A percentile compares a stretch with the other conserved stretches of the same genome.
Conservation (phyloP, 441 rosid genomes). For the Pelargonium australe region DNA sequence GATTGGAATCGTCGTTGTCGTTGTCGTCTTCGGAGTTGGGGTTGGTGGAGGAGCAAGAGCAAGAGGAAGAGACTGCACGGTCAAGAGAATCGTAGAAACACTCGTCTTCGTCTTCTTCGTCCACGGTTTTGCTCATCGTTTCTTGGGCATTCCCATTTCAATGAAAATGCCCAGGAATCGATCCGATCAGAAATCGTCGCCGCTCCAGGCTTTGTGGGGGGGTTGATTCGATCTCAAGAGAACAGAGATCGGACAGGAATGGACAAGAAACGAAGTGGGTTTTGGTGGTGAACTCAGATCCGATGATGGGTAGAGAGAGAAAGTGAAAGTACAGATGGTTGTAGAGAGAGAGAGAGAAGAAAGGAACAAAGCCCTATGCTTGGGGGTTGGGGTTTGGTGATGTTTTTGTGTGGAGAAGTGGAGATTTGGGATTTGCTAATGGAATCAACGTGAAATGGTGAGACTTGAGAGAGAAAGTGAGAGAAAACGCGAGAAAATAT, state of each 20-base stretch:
- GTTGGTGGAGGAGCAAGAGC: constrained; percentile 53
- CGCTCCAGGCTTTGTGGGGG: no score
- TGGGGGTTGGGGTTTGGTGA: neutral
- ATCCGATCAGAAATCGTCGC: neutral
- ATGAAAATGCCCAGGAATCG: constrained; percentile 15
- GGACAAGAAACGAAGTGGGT: no score
- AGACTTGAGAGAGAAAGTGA: neutral
- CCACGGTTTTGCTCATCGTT: constrained; percentile 32
- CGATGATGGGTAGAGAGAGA: neutral
- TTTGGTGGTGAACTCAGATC: neutral
- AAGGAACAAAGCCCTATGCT: neutral
- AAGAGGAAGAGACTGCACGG: constrained; percentile 74
- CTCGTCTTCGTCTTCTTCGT: constrained; percentile 48
- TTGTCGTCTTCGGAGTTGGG: constrained; percentile 34
- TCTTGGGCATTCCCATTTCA: constrained; percentile 44
- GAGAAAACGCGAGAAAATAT: no score
- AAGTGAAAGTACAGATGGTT: no score
- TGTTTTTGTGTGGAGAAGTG: constrained; percentile 13
- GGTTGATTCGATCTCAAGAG: no score
- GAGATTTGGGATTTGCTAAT: constrained; percentile 8
- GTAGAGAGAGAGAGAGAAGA: neutral
- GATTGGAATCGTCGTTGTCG: constrained; percentile 18
- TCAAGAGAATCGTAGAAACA: constrained; percentile 86
- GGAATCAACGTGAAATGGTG: constrained; percentile 2
- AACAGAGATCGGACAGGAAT: no score